Conservation (phyloP, 2,329 filamentous ascomycete species). For the Trichoderma breve region DNA sequence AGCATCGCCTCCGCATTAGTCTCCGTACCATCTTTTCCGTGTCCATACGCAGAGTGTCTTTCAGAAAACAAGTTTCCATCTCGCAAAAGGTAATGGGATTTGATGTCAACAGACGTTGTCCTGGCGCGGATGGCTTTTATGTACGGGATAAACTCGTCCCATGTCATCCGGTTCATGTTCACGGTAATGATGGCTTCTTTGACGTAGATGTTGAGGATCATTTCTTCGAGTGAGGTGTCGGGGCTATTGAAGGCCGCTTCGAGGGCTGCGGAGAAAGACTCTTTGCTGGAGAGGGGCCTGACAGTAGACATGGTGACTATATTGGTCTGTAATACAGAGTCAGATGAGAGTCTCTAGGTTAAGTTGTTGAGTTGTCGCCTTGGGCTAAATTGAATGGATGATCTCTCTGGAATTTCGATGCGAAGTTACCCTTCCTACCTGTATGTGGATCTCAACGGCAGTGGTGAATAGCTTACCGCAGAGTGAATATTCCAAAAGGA, state of each 20-base stretch:
- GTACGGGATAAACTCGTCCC: neutral
- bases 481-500: neutral
- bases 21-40: neutral
- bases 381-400: neutral
- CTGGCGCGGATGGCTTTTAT: neutral
- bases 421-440: neutral
- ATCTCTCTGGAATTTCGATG: no score
- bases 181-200: neutral
- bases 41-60: neutral
- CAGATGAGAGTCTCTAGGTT: no score
- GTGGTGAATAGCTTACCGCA: neutral
- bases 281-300: neutral
- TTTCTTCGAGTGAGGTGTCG: neutral
- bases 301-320: neutral
- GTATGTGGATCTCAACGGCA: accelerated
- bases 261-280: neutral
- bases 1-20: neutral
- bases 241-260: neutral
- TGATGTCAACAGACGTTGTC: neutral
- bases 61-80: slow-evolving; percentile 16
- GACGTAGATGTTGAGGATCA: neutral
- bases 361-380: neutral
- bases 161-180: neutral
- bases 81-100: neutral
- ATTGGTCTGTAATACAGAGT: no score